Evolutionary conservation across 2,329 filamentous ascomycete genomes (phyloP).

Genomic region (Diaporthe longicolla): DNA sequence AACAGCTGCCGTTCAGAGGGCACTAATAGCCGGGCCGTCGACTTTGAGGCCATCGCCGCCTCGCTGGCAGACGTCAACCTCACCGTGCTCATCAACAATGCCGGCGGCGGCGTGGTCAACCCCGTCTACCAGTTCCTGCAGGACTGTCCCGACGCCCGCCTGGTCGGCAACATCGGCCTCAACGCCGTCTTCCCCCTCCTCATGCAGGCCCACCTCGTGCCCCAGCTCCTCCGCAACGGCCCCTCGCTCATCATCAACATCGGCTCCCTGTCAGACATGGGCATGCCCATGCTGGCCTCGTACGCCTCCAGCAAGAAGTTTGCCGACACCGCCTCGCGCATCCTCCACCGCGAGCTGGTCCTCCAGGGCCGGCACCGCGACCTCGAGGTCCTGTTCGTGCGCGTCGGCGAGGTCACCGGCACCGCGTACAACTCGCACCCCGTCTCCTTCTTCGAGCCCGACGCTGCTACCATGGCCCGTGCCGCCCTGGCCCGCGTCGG

Average conservation of each 20-base stretch:
- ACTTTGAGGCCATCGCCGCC: conserved; percentile 45
- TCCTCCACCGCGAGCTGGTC: conserved; percentile 44
- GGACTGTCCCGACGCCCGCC: conserved; percentile 52
- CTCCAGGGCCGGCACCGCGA: conserved; percentile 40
- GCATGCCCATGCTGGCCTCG: conserved; percentile 59
- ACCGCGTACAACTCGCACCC: conserved; percentile 41
- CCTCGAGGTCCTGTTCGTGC: conserved; percentile 46
- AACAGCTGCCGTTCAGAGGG: conserved; percentile 7
- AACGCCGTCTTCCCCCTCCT: conserved; percentile 66
- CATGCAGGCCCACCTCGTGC: conserved; percentile 62
- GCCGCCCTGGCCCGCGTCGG: conserved; percentile 46
- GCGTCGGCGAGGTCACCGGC: conserved; percentile 44
- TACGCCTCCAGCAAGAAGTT: conserved; percentile 51
- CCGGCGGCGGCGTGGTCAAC: conserved; percentile 57
- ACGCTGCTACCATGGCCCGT: conserved; percentile 43
- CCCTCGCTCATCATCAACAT: conserved; percentile 66
- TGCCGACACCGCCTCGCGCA: conserved; percentile 37
- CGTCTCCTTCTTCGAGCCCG: conserved; percentile 43
- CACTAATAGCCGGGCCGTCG: conserved; percentile 35
- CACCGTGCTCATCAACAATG: conserved; percentile 70
- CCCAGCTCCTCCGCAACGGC: conserved; percentile 55
- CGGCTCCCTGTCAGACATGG: conserved; percentile 60
- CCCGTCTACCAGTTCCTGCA: conserved; percentile 54
- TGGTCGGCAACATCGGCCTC: conserved; percentile 60
- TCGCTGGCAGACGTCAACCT: conserved; percentile 57